Percentiles rank a stretch among this genome's conserved stretches.
phyloP scores from a whole-genome alignment of 768 basidiomycete species.

The Pleurotus eryngii region DNA sequence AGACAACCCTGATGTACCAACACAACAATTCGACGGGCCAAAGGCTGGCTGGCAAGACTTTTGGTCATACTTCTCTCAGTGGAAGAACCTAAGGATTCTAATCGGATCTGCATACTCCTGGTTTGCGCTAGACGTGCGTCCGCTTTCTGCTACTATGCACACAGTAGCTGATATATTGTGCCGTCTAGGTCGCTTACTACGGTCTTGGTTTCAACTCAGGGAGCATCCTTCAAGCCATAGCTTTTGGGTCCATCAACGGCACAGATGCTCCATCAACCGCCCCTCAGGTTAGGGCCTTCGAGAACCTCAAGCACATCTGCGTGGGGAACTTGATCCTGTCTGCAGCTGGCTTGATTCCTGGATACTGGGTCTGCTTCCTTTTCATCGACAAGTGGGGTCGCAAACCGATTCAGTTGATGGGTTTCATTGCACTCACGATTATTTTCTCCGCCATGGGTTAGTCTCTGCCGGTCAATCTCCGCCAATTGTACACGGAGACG shows the following conservation, averaged over 20 bases:
- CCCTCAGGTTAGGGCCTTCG: conserved; percentile 36
- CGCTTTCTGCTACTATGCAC: too few relatives aligned
- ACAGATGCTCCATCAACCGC: conserved; percentile 19
- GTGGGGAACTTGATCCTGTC: conserved; percentile 76
- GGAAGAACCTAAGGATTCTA: conserved; percentile 76
- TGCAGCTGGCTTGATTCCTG: conserved; percentile 75
- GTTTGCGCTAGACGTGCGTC: conserved; percentile 79
- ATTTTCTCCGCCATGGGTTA: conserved; percentile 68
- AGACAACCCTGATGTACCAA: conserved; percentile 53
- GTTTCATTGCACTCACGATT: conserved; percentile 61
- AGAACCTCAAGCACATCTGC: conserved; percentile 57
- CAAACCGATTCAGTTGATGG: conserved; percentile 78
- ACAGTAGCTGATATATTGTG: background rate
- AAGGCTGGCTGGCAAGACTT: conserved; percentile 72
- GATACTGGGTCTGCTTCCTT: conserved; percentile 62
- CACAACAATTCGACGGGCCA: conserved; percentile 35
- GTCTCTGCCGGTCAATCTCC: conserved; percentile 12
- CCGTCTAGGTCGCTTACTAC: conserved; percentile 74
- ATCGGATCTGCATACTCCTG: conserved; percentile 79
- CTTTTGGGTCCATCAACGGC: conserved; percentile 52
- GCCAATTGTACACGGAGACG: background rate
- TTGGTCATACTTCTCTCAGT: conserved; percentile 57
- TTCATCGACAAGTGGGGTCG: conserved; percentile 77
- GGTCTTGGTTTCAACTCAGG: conserved; percentile 82
- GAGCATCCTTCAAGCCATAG: conserved; percentile 69